phyloP scores from a whole-genome alignment of 2,329 filamentous ascomycete species.

The Monilinia fructicola region DNA sequence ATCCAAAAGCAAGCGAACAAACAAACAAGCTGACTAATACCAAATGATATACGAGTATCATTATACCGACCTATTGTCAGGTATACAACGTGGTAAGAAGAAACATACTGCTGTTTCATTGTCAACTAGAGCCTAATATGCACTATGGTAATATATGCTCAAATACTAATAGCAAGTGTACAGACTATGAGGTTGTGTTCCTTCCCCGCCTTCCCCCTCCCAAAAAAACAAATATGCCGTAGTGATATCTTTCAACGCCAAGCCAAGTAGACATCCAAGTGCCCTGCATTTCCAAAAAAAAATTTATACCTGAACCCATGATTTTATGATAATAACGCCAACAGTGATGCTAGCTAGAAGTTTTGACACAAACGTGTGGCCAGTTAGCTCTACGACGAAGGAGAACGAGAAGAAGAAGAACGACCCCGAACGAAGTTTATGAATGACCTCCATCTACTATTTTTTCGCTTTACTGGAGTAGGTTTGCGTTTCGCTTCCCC shows the following conservation, averaged over 20 bases:
- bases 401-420: slow-evolving; percentile 24
- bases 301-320: slow-evolving; percentile 11
- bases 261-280: slow-evolving; percentile 20
- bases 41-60: background rate
- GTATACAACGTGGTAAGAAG: background rate
- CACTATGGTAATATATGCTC: background rate
- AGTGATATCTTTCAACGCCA: slow-evolving; percentile 24
- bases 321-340: slow-evolving; percentile 18
- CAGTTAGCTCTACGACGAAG: background rate
- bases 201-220: background rate
- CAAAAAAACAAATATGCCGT: slow-evolving; percentile 4
- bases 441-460: slow-evolving; percentile 36
- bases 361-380: slow-evolving; percentile 12
- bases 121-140: background rate
- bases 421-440: slow-evolving; percentile 35
- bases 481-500: slow-evolving; percentile 19
- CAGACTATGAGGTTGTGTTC: slow-evolving; percentile 15
- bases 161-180: slow-evolving; percentile 7
- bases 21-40: slow-evolving; percentile 4
- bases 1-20: background rate
- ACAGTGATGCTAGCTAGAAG: background rate
- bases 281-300: slow-evolving; percentile 10
- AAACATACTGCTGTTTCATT: slow-evolving; percentile 8
- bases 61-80: too few species aligned
- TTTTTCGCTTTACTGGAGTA: slow-evolving; percentile 28